Conservation (phyloP, 352 stramenopile genomes). For the Elongisporangium undulatum region DNA sequence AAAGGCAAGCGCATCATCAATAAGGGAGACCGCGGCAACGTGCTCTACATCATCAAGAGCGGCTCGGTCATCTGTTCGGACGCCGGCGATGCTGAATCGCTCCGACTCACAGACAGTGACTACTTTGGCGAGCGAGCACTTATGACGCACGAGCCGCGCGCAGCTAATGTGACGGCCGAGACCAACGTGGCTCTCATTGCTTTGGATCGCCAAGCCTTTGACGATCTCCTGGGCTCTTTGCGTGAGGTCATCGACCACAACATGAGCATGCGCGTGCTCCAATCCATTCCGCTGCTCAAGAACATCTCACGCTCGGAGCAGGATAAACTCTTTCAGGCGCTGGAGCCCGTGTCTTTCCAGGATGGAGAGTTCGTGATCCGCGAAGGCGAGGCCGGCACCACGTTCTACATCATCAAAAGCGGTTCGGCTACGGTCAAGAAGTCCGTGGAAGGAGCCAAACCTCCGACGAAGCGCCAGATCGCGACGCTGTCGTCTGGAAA, state of each 20-base stretch:
- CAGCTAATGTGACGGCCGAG: conserved; percentile 85
- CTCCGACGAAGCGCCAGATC: conserved; percentile 35
- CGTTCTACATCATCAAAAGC: conserved; percentile 83
- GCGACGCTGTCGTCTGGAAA: conserved; percentile 51
- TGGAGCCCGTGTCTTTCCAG: conserved; percentile 42
- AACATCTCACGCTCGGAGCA: conserved; percentile 52
- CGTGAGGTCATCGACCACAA: conserved; percentile 90
- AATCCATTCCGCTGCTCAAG: conserved; percentile 70
- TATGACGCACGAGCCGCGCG: conserved; percentile 84
- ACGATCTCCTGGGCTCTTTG: conserved; percentile 89
- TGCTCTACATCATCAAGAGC: conserved; percentile 86
- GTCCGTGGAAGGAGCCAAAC: conserved; percentile 22
- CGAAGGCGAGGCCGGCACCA: conserved; percentile 63
- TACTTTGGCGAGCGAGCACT: conserved; percentile 94
- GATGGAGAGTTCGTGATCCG: conserved; percentile 58
- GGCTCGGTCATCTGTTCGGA: conserved; percentile 62
- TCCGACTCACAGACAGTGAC: conserved; percentile 60
- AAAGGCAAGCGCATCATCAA: conserved; percentile 78
- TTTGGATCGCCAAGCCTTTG: conserved; percentile 92
- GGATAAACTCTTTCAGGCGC: conserved; percentile 54
- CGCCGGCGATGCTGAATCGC: conserved; percentile 30
- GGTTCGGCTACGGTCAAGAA: conserved; percentile 55
- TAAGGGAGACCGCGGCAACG: conserved; percentile 75
- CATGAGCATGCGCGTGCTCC: conserved; percentile 73
- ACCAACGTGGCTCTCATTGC: conserved; percentile 70